A percentile compares a stretch with the other conserved stretches of the same genome.
Evolutionary conservation across 805 yeast genomes (phyloP).

Genomic region (Yamadazyma endophytica): DNA sequence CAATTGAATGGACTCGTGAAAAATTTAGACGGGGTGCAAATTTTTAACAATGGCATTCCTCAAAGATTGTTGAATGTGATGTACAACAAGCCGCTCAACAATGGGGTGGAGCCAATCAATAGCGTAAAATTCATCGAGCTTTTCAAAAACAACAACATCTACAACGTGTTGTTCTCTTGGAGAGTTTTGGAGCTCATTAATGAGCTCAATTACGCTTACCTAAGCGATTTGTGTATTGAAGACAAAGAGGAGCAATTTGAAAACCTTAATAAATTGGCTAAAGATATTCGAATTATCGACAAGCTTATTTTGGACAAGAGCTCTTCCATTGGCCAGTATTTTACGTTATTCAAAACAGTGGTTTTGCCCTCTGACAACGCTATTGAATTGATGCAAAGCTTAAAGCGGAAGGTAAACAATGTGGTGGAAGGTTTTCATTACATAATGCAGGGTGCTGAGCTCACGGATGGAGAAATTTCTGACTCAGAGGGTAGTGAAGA

Average conservation of each 20-base stretch:
- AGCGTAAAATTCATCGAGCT: constrained; percentile 27
- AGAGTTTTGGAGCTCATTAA: constrained; percentile 31
- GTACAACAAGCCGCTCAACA: constrained; percentile 18
- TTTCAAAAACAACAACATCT: constrained; percentile 18
- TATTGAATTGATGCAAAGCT: constrained; percentile 10
- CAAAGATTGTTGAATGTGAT: constrained; percentile 26
- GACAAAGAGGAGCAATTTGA: constrained; percentile 3
- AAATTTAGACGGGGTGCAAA: constrained; percentile 25
- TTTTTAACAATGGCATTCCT: constrained; percentile 24
- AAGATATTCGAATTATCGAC: constrained; percentile 10
- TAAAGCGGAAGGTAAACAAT: constrained; percentile 15
- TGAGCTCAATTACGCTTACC: constrained; percentile 26
- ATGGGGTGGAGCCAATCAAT: constrained; percentile 24
- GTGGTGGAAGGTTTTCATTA: constrained; percentile 18
- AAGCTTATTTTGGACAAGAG: constrained; percentile 8
- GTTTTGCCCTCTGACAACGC: constrained; percentile 18
- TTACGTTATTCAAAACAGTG: constrained; percentile 20
- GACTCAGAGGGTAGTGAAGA: constrained; percentile 15
- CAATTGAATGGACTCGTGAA: constrained; percentile 22
- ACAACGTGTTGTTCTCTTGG: constrained; percentile 29
- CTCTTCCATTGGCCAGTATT: constrained; percentile 13
- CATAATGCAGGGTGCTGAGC: constrained; percentile 23
- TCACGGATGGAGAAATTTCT: constrained; percentile 25
- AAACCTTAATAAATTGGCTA: constrained; percentile 4
- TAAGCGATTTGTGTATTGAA: constrained; percentile 14